Evolutionary conservation across 345 rosid species (phyloP).

Genomic region (Xanthoceras sorbifolium): DNA sequence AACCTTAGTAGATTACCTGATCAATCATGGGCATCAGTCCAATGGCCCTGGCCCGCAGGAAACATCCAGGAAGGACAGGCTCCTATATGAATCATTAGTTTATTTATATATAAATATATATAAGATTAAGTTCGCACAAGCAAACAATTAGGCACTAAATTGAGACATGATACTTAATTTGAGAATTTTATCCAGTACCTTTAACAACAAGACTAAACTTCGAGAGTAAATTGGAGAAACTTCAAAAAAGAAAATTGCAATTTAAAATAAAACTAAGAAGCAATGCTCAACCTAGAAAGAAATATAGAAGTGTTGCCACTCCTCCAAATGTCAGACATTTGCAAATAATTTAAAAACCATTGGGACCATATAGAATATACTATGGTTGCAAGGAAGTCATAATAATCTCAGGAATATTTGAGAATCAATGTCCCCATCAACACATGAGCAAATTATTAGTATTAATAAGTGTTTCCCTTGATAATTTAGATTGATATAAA

Average conservation of each 20-base stretch:
- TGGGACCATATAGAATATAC: not conserved
- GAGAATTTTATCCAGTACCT: not conserved
- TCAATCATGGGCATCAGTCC: conserved; percentile 99
- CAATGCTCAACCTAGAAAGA: too few species aligned
- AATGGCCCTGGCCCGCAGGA: conserved; percentile 91
- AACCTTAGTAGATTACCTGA: conserved; percentile 48
- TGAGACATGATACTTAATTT: not conserved
- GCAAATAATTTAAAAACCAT: not conserved
- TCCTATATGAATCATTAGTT: conserved; percentile 49
- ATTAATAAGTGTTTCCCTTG: not conserved
- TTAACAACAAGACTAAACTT: not conserved
- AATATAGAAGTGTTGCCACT: not conserved
- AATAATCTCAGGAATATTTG: not conserved
- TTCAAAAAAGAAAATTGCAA: not conserved
- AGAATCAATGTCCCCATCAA: not conserved
- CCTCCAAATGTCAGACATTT: not conserved
- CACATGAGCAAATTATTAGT: not conserved
- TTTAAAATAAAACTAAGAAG: too few species aligned
- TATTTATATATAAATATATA: not conserved
- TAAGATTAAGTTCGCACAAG: conserved; percentile 4
- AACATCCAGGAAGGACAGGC: conserved; percentile 97
- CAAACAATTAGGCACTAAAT: not conserved
- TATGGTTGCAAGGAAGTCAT: not conserved
- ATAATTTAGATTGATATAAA: not conserved
- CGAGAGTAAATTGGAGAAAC: not conserved